These are phyloP conservation scores for Auricularia cornea DNA, from an alignment of 768 basidiomycete genomes.

Conservation along the genomic window DNA sequence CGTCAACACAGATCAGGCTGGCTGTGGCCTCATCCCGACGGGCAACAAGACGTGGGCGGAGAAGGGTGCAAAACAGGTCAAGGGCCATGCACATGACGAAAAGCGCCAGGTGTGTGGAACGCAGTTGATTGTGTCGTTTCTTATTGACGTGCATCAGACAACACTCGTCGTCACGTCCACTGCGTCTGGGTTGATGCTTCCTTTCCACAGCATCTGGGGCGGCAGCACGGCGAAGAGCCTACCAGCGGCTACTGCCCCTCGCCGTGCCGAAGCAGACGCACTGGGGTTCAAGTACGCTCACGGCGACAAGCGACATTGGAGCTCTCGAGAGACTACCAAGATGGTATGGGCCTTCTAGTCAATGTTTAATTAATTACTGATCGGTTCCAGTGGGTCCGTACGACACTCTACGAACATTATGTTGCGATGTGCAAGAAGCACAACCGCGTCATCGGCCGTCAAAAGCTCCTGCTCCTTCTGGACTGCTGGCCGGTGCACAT, in stretches of 20 bases:
- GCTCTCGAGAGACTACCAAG: too few relatives aligned
- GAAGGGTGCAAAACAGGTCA: conserved; percentile 17
- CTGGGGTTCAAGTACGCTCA: too few relatives aligned
- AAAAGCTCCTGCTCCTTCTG: conserved; percentile 13
- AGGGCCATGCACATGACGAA: conserved; percentile 20
- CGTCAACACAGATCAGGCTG: conserved; percentile 19
- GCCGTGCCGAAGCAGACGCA: too few relatives aligned
- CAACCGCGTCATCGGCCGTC: conserved; percentile 12
- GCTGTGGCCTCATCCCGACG: conserved; percentile 10
- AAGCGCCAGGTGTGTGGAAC: conserved; percentile 11
- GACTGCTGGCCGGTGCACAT: conserved; percentile 24
- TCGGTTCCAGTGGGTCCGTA: neutral
- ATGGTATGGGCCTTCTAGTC: too few relatives aligned
- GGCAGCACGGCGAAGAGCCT: conserved; percentile 15
- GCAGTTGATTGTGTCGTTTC: too few relatives aligned
- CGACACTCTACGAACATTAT: neutral
- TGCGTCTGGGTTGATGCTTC: conserved; percentile 19
- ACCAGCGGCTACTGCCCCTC: conserved; percentile 4
- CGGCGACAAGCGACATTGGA: too few relatives aligned
- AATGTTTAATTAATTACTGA: too few relatives aligned
- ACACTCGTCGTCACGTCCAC: conserved; percentile 21
- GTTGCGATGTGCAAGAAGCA: neutral
- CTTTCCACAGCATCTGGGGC: conserved; percentile 25
- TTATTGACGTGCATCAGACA: conserved; percentile 12
- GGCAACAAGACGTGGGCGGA: conserved; percentile 13